Conservation (phyloP, 192 early-diverging fungal genomes). For the Podila clonocystis region DNA sequence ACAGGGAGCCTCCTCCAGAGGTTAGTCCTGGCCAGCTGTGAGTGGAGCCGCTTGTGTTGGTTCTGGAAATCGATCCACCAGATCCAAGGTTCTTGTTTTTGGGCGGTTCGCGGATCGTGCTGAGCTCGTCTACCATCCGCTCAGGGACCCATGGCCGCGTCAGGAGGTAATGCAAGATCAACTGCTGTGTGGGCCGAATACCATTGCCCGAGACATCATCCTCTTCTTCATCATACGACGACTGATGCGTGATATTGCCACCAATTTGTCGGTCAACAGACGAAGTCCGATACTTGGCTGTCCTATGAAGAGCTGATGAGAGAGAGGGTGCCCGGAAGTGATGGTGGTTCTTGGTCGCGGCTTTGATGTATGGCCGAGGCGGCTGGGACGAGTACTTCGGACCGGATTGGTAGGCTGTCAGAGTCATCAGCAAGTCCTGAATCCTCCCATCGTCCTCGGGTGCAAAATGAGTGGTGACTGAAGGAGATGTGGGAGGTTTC, state of each 20-base stretch:
- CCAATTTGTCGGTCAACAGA: slow-evolving; percentile 43
- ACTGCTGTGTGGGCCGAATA: slow-evolving; percentile 63
- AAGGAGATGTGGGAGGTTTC: slow-evolving; percentile 15
- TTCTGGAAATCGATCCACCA: neutral
- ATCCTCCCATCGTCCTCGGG: slow-evolving; percentile 63
- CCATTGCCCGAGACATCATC: slow-evolving; percentile 51
- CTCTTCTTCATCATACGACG: slow-evolving; percentile 65
- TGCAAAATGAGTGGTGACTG: slow-evolving; percentile 26
- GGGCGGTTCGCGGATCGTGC: slow-evolving; percentile 69
- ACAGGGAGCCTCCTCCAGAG: slow-evolving; percentile 14
- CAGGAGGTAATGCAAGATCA: slow-evolving; percentile 78
- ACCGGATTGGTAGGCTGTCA: slow-evolving; percentile 64
- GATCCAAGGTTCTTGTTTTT: slow-evolving; percentile 47
- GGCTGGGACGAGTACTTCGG: slow-evolving; percentile 65
- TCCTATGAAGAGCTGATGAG: slow-evolving; percentile 57
- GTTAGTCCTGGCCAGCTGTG: slow-evolving; percentile 43
- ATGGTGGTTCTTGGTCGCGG: slow-evolving; percentile 59
- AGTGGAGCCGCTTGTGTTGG: slow-evolving; percentile 27
- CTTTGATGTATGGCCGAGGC: slow-evolving; percentile 58
- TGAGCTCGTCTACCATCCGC: slow-evolving; percentile 81
- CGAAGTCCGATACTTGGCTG: slow-evolving; percentile 43
- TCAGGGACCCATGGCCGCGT: slow-evolving; percentile 77
- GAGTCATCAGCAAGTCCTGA: slow-evolving; percentile 65
- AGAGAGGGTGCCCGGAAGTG: slow-evolving; percentile 61
- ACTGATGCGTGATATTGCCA: slow-evolving; percentile 51